Percentiles rank a stretch among this genome's conserved stretches.
These are phyloP conservation scores for Castanospermum australe DNA, from an alignment of 306 rosid genomes.

Conservation along the genomic window DNA sequence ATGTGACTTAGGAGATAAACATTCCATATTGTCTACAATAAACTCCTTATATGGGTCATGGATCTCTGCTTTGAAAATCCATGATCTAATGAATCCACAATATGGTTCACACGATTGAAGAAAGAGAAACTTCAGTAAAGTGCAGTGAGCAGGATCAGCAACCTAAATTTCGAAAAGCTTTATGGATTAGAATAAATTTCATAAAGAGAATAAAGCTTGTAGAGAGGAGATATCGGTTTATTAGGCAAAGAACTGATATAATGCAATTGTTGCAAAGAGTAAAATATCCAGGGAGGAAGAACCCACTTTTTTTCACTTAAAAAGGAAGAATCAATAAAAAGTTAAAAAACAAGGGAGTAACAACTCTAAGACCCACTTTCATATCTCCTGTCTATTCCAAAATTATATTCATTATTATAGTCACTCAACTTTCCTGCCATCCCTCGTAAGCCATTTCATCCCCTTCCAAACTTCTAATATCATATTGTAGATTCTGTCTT, in stretches of 20 bases:
- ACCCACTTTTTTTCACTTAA: not conserved
- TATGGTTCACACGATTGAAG: slow-evolving; percentile 91
- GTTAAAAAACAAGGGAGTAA: not conserved
- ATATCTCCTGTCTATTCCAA: not conserved
- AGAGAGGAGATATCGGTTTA: not conserved
- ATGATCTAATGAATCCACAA: slow-evolving; percentile 83
- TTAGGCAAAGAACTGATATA: not conserved
- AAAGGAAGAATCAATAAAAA: not conserved
- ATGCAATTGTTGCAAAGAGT: not conserved
- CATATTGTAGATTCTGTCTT: not conserved
- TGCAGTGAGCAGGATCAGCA: slow-evolving; percentile 84
- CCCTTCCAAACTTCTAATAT: not conserved
- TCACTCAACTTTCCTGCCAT: not conserved
- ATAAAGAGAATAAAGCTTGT: not conserved
- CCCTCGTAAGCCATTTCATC: not conserved
- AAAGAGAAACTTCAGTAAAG: slow-evolving; percentile 84
- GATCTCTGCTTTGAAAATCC: slow-evolving; percentile 96
- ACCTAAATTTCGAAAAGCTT: slow-evolving; percentile 53
- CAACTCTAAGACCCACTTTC: not conserved
- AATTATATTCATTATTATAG: not conserved
- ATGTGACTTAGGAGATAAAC: slow-evolving; percentile 31
- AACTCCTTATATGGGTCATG: slow-evolving; percentile 90
- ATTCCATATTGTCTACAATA: slow-evolving; percentile 56
- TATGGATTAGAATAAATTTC: not conserved
- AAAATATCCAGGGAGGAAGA: not conserved